Conservation (phyloP, 192 early-diverging fungal species). For the Jimgerdemannia lactiflua region DNA sequence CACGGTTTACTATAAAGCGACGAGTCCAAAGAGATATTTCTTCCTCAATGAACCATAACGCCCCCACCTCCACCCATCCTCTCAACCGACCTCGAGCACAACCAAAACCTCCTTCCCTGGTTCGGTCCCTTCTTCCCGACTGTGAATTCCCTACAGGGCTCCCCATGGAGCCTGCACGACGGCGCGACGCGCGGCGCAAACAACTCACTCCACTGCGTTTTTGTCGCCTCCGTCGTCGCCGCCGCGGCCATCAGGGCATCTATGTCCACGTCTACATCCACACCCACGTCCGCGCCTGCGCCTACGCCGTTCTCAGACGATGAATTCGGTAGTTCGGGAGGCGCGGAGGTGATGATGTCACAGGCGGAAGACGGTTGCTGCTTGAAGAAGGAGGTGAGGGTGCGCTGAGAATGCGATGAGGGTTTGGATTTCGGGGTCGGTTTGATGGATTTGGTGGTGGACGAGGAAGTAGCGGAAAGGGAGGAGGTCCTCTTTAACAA, state of each 20-base stretch:
- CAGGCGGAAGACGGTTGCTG: not conserved
- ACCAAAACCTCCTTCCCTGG: slow-evolving; percentile 63
- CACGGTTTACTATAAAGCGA: not conserved
- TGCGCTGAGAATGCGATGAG: not conserved
- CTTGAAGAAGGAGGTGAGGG: slow-evolving; percentile 5
- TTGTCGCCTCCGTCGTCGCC: slow-evolving; percentile 19
- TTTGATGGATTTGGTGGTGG: not conserved
- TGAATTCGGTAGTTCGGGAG: not conserved
- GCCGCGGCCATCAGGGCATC: not conserved
- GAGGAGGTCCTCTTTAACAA: not conserved
- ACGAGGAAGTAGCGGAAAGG: not conserved
- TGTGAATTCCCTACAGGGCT: slow-evolving; percentile 55
- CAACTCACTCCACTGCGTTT: slow-evolving; percentile 56
- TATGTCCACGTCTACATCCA: slow-evolving; percentile 6
- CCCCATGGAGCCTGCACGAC: slow-evolving; percentile 58
- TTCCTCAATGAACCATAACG: not conserved
- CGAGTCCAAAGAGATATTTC: not conserved
- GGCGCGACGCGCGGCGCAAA: slow-evolving; percentile 47
- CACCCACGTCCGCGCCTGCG: not conserved
- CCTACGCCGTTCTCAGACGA: not conserved
- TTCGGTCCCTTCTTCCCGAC: slow-evolving; percentile 74
- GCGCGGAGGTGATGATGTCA: not conserved
- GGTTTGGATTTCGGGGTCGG: not conserved
- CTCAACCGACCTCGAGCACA: slow-evolving; percentile 54
- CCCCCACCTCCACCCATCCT: too few species aligned